Conservation (phyloP, 257 asterid species). For the Ballota nigra region DNA sequence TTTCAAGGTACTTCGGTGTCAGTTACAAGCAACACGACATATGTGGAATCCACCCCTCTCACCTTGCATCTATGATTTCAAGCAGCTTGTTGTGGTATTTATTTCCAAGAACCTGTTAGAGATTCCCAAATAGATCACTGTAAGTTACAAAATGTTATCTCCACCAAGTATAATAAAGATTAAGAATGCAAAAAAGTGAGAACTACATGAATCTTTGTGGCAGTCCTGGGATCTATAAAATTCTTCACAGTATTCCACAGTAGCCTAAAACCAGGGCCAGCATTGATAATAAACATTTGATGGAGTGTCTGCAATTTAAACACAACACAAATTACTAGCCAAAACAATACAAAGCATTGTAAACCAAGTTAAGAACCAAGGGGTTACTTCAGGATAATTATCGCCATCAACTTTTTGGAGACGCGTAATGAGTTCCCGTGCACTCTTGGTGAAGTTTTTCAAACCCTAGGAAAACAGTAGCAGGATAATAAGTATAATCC, state of each 20-base stretch:
- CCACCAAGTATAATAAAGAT: conserved; percentile 2
- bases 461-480: conserved; percentile 54
- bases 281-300: conserved; percentile 96
- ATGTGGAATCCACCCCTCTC: conserved; percentile 22
- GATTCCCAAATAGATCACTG: conserved; percentile 22
- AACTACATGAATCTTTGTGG: conserved; percentile 88
- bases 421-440: conserved; percentile 81
- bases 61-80: conserved; percentile 91
- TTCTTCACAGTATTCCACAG: conserved; percentile 86
- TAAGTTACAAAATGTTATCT: neutral
- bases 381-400: conserved; percentile 86
- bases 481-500: neutral
- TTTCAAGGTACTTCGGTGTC: neutral
- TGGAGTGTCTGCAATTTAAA: conserved; percentile 78
- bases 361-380: conserved; percentile 8
- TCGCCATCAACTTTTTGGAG: conserved; percentile 95
- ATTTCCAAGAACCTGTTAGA: conserved; percentile 74
- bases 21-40: conserved; percentile 17
- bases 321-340: conserved; percentile 16
- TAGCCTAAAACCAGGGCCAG: conserved; percentile 88
- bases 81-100: conserved; percentile 82
- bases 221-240: conserved; percentile 89
- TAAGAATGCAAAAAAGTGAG: conserved; percentile 19
- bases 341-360: conserved; percentile 18
- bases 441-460: conserved; percentile 80